Conservation (phyloP, 495 filamentous ascomycete species). For the Tetracladium marchalianum region DNA sequence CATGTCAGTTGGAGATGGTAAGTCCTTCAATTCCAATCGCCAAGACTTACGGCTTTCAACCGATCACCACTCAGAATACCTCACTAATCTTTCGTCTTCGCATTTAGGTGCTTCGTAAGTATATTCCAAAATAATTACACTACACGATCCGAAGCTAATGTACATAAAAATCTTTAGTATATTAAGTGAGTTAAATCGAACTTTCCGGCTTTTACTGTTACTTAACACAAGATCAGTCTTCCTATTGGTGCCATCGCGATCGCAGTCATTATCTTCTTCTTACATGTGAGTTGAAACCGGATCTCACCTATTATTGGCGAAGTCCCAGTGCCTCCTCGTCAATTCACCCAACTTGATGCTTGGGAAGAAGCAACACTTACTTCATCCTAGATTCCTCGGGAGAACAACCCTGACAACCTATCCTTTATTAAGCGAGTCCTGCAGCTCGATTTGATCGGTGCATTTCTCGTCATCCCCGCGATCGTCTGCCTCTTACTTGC, state of each 20-base stretch:
- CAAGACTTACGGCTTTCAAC: conserved; percentile 11
- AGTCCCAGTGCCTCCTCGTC: conserved; percentile 30
- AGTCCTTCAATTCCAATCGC: conserved; percentile 20
- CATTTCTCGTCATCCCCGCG: conserved; percentile 28
- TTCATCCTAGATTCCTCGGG: conserved; percentile 18
- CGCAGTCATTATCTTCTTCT: conserved; percentile 40
- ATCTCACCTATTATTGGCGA: not conserved
- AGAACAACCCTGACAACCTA: conserved; percentile 22
- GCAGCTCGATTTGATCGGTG: conserved; percentile 17
- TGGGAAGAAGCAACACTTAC: no score
- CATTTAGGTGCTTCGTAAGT: conserved; percentile 16
- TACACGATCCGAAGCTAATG: not conserved
- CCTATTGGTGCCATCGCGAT: conserved; percentile 53
- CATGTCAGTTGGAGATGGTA: conserved; percentile 23
- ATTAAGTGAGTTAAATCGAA: not conserved
- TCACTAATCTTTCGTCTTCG: no score
- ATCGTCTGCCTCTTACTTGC: conserved; percentile 39
- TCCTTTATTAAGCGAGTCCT: conserved; percentile 28
- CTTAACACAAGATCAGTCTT: conserved; percentile 19
- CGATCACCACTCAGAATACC: no score
- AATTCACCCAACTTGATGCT: conserved; percentile 35
- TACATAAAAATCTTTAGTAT: not conserved
- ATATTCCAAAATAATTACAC: no score
- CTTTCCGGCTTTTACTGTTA: not conserved
- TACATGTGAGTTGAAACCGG: conserved; percentile 21